These are phyloP conservation scores for Parietaria judaica DNA, from an alignment of 306 rosid species.

Conservation along the genomic window DNA sequence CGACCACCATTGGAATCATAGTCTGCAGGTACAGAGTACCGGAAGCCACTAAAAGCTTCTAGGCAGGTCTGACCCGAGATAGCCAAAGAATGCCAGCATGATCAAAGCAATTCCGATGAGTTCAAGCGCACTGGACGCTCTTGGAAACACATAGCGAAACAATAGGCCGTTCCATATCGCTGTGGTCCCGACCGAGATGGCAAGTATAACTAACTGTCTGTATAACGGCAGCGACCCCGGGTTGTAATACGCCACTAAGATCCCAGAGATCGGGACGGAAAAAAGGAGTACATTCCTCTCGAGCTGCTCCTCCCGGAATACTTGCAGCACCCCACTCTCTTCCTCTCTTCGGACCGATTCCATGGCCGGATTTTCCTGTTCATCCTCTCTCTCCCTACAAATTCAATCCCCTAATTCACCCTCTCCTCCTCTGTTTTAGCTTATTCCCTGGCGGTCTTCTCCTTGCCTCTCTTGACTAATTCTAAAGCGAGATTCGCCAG, in stretches of 20 bases:
- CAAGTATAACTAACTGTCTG: background rate
- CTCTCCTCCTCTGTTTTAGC: too few relatives aligned
- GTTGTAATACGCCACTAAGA: background rate
- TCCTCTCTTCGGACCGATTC: too few relatives aligned
- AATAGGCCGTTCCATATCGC: slow-evolving; percentile 6
- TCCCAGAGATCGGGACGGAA: background rate
- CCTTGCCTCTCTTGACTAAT: too few relatives aligned
- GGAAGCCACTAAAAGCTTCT: slow-evolving; percentile 2
- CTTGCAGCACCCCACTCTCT: background rate
- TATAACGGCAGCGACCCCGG: background rate
- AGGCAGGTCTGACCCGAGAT: slow-evolving; percentile 1
- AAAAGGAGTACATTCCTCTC: slow-evolving; percentile 3
- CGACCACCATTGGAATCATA: background rate
- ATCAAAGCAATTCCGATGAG: background rate
- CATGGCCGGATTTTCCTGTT: too few relatives aligned
- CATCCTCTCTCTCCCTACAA: too few relatives aligned
- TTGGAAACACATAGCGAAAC: background rate
- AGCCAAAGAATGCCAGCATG: slow-evolving; percentile 5
- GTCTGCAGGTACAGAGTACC: background rate
- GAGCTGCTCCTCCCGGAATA: slow-evolving; percentile 1
- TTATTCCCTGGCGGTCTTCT: too few relatives aligned
- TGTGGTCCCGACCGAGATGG: background rate
- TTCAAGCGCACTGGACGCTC: background rate
- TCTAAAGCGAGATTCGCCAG: too few relatives aligned
- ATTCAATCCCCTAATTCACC: too few relatives aligned